These are phyloP conservation scores for Pseudevernia furfuracea DNA, from an alignment of 495 filamentous ascomycete genomes.

Conservation along the genomic window DNA sequence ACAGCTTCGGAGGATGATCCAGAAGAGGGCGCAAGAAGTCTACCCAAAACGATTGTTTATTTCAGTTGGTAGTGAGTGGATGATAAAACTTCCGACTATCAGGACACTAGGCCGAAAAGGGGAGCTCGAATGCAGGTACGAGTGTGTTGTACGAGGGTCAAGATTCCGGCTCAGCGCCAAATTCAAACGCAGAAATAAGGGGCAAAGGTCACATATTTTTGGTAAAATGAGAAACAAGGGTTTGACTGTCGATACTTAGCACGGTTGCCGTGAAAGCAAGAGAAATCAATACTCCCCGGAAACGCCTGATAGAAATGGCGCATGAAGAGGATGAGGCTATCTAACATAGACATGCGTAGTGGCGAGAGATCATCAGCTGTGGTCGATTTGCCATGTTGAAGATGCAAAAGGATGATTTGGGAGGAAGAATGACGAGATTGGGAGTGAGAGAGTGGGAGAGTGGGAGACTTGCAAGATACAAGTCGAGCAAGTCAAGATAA, in stretches of 20 bases:
- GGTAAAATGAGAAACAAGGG: neutral
- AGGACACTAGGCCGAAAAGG: neutral
- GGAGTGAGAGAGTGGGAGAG: neutral
- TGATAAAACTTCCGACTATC: neutral
- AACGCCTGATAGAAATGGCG: neutral
- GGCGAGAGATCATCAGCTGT: neutral
- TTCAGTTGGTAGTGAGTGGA: neutral
- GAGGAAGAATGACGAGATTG: neutral
- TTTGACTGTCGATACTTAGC: neutral
- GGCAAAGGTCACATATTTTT: neutral
- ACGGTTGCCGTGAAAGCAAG: neutral
- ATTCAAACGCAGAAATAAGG: neutral
- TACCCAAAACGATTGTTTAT: neutral
- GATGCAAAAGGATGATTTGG: neutral
- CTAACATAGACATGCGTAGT: neutral
- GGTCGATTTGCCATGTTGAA: neutral
- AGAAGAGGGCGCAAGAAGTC: neutral
- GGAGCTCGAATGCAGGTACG: constrained; percentile 1
- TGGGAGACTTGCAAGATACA: neutral
- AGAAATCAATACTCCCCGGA: neutral
- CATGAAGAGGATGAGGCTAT: neutral
- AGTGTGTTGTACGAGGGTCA: too few species aligned
- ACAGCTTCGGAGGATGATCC: neutral
- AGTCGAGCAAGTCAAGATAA: neutral
- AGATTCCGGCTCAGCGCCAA: neutral